Conservation (phyloP, 148 eudicot genomes). For the Chenopodium berlandieri region DNA sequence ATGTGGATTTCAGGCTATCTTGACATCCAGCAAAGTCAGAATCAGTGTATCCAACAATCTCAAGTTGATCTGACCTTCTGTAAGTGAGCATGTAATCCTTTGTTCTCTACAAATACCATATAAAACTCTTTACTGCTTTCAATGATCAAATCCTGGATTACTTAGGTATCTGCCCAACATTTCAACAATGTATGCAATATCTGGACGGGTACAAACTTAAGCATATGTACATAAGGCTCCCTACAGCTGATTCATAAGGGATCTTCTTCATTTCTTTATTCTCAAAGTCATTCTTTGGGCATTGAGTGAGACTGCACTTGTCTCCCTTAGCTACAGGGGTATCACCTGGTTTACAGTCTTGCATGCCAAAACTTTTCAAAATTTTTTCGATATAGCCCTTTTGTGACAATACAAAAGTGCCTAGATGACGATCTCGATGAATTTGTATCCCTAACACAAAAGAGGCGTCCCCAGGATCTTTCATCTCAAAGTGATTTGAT, state of each 20-base stretch:
- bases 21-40: background rate
- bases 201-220: background rate
- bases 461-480: too few relatives aligned
- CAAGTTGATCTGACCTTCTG: background rate
- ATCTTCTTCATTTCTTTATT: background rate
- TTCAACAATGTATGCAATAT: too few relatives aligned
- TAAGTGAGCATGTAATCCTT: constrained; percentile 18
- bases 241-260: background rate
- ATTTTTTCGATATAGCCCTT: too few relatives aligned
- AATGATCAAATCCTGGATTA: background rate
- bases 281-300: background rate
- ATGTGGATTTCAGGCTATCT: background rate
- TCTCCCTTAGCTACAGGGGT: too few relatives aligned
- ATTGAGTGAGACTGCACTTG: background rate
- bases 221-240: background rate
- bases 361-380: too few relatives aligned
- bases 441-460: too few relatives aligned
- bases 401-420: too few relatives aligned
- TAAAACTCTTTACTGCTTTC: constrained; percentile 2
- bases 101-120: constrained; percentile 3
- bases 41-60: background rate
- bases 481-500: too few relatives aligned
- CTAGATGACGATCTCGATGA: too few relatives aligned
- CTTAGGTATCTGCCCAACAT: constrained; percentile 4
- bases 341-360: too few relatives aligned